Percentiles rank a stretch among this genome's conserved stretches.
Evolutionary conservation across 2,329 filamentous ascomycete species (phyloP).

Genomic region (Fusarium sambucinum): DNA sequence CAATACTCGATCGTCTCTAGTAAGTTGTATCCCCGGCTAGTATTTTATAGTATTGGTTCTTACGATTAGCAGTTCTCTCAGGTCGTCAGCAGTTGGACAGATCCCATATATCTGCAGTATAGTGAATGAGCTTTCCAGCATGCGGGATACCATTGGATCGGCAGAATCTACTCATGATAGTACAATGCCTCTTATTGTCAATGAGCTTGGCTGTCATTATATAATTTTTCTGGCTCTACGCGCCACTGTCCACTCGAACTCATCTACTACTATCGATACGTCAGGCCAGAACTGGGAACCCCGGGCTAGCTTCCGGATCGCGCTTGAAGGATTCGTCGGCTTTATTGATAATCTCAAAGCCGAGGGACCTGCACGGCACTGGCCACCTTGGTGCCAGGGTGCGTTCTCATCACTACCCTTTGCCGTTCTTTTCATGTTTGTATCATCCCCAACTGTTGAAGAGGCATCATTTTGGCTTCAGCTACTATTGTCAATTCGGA

Average conservation of each 20-base stretch:
- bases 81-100: too few species aligned
- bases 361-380: background rate
- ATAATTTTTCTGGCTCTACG: background rate
- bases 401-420: slow-evolving; percentile 5
- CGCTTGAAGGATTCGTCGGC: background rate
- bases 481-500: background rate
- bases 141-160: too few species aligned
- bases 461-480: background rate
- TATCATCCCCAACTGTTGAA: background rate
- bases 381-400: slow-evolving; percentile 4
- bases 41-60: too few species aligned
- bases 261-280: too few species aligned
- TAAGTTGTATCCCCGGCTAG: background rate
- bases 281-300: too few species aligned
- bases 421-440: background rate
- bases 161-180: fast-evolving
- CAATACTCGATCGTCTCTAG: background rate
- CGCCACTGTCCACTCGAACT: background rate
- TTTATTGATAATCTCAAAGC: background rate
- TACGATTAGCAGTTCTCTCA: background rate
- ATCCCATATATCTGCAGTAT: too few species aligned
- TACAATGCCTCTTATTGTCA: background rate
- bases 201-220: background rate
- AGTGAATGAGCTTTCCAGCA: too few species aligned
- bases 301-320: too few species aligned